Evolutionary conservation across 352 stramenopile species (phyloP).

Genomic region (Pythium periplocum): DNA sequence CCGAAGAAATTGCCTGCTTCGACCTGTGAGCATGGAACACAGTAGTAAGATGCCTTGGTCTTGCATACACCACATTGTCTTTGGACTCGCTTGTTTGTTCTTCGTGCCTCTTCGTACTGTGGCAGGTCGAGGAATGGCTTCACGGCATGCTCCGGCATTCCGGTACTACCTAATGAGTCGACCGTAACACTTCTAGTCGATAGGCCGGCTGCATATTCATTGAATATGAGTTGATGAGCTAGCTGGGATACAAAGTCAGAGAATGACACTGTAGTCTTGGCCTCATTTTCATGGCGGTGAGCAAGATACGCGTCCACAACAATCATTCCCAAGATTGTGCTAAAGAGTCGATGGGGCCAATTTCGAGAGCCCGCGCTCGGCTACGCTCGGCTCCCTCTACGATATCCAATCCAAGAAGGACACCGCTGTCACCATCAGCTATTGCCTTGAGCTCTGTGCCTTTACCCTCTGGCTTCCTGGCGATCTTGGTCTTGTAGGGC

Average conservation of each 20-base stretch:
- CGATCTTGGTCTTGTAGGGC: no score
- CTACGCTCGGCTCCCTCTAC: no score
- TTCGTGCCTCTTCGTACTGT: background rate
- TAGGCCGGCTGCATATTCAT: no score
- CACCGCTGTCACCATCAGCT: no score
- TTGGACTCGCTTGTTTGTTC: background rate
- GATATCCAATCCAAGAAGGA: no score
- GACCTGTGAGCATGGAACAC: background rate
- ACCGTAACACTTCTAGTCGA: no score
- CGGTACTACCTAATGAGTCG: no score
- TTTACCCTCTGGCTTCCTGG: no score
- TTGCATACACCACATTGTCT: background rate
- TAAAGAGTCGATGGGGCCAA: no score
- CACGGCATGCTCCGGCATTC: background rate
- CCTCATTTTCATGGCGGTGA: background rate
- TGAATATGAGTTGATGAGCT: constrained; percentile 4
- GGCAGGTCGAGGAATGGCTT: background rate
- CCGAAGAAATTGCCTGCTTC: background rate
- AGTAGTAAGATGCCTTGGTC: constrained; percentile 1
- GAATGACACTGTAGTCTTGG: background rate
- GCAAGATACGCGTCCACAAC: constrained; percentile 2
- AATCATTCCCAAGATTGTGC: constrained; percentile 4
- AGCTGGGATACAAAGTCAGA: background rate
- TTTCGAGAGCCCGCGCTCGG: no score
- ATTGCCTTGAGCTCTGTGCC: no score